Percentiles rank a stretch among this genome's conserved stretches.
Evolutionary conservation across 2,329 filamentous ascomycete genomes (phyloP).

Genomic region (Microcyclospora pomicola): DNA sequence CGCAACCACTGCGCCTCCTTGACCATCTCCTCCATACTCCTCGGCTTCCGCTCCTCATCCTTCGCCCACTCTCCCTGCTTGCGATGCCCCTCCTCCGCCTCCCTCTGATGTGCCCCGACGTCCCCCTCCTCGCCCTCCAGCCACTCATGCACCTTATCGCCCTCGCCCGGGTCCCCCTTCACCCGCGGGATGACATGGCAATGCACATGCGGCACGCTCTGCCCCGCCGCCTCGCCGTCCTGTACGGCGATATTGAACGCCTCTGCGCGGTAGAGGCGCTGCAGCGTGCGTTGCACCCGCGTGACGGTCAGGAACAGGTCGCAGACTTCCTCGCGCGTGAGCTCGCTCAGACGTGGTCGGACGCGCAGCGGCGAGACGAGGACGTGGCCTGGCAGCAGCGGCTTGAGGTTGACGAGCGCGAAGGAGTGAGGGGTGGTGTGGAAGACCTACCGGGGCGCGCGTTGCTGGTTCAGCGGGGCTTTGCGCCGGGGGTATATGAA

Average conservation of each 20-base stretch:
- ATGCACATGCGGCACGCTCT: conserved; percentile 89
- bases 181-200: conserved; percentile 75
- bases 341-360: conserved; percentile 55
- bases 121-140: conserved; percentile 79
- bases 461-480: conserved; percentile 5
- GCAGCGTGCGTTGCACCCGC: conserved; percentile 62
- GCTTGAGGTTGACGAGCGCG: conserved; percentile 90
- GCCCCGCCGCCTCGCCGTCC: conserved; percentile 77
- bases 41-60: conserved; percentile 46
- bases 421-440: conserved; percentile 66
- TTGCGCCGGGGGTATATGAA: background rate
- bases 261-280: conserved; percentile 47
- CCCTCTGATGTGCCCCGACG: conserved; percentile 56
- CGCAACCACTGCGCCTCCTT: conserved; percentile 59
- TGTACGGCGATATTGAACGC: conserved; percentile 92
- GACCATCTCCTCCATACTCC: conserved; percentile 63
- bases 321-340: conserved; percentile 55
- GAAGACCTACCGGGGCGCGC: conserved; percentile 55
- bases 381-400: conserved; percentile 82
- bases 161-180: conserved; percentile 44
- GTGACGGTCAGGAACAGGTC: conserved; percentile 75
- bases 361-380: conserved; percentile 68
- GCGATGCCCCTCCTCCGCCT: conserved; percentile 29
- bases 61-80: conserved; percentile 49
- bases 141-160: conserved; percentile 66